Evolutionary conservation across 108 stramenopile species (phyloP).

Genomic region (Nitzschia sp.): DNA sequence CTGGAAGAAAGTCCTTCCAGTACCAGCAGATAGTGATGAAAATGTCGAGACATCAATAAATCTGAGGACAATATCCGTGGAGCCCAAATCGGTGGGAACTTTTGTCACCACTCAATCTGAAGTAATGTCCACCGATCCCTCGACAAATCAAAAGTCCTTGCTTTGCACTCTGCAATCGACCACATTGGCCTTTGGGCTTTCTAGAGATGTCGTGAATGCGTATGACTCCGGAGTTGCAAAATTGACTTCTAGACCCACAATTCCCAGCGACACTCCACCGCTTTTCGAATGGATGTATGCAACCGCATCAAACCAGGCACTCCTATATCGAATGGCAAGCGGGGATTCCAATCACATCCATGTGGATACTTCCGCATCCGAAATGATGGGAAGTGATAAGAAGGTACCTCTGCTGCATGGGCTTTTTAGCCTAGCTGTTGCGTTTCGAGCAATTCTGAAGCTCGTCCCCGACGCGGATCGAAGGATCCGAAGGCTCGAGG

Average conservation of each 20-base stretch:
- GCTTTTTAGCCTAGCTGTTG: conserved; percentile 79
- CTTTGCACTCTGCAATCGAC: conserved; percentile 65
- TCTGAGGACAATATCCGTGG: conserved; percentile 30
- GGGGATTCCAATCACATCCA: conserved; percentile 94
- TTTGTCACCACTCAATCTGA: conserved; percentile 66
- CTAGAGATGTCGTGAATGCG: conserved; percentile 36
- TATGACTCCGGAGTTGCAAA: conserved; percentile 22
- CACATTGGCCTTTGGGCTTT: conserved; percentile 58
- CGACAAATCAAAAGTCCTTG: conserved; percentile 1
- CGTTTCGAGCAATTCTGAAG: conserved; percentile 58
- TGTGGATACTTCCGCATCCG: conserved; percentile 43
- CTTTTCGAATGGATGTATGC: conserved; percentile 33
- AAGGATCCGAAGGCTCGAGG: conserved; percentile 25
- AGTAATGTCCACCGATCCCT: conserved; percentile 17
- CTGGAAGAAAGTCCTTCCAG: conserved; percentile 32
- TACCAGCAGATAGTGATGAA: conserved; percentile 2
- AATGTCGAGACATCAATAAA: conserved; percentile 9
- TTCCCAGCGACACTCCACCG: conserved; percentile 6
- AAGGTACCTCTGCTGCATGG: conserved; percentile 85
- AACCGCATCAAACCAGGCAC: conserved; percentile 66
- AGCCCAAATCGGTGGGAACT: conserved; percentile 72
- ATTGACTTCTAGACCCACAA: background rate
- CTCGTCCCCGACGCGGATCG: conserved; percentile 9
- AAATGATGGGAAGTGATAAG: conserved; percentile 28
- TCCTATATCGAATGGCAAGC: conserved; percentile 80